Evolutionary conservation across 2,329 filamentous ascomycete species (phyloP).

Genomic region (Colletotrichum limetticola): DNA sequence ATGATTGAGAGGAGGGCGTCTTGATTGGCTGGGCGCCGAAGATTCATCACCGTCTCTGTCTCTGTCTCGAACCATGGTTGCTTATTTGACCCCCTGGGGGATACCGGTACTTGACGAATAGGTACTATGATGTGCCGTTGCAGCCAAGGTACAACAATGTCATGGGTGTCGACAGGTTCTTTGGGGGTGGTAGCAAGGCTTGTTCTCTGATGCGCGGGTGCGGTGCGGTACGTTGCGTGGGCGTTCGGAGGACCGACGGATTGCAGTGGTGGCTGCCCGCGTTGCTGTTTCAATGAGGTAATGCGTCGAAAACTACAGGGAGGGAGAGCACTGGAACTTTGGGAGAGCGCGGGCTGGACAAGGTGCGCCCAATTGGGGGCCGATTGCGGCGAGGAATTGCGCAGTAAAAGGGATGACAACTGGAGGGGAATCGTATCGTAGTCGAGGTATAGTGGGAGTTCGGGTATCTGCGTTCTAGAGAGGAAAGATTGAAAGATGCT

Average conservation of each 20-base stretch:
- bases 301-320: conserved; percentile 10
- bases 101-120: neutral
- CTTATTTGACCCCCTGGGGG: conserved; percentile 25
- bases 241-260: conserved; percentile 23
- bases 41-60: conserved; percentile 58
- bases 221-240: neutral
- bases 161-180: conserved; percentile 15
- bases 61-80: conserved; percentile 52
- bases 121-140: neutral
- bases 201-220: conserved; percentile 24
- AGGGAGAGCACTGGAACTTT: neutral
- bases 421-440: neutral
- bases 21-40: conserved; percentile 65
- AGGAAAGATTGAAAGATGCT: neutral
- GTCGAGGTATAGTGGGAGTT: neutral
- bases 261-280: conserved; percentile 17
- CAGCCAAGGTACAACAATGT: conserved; percentile 5
- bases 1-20: conserved; percentile 54
- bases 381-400: neutral
- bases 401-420: neutral
- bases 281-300: conserved; percentile 26
- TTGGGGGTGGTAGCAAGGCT: conserved; percentile 8
- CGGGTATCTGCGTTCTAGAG: neutral
- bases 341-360: neutral
- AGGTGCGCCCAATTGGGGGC: conserved; percentile 16